phyloP scores from a whole-genome alignment of 2,329 filamentous ascomycete genomes.

The Penicillium hesseltinei region DNA sequence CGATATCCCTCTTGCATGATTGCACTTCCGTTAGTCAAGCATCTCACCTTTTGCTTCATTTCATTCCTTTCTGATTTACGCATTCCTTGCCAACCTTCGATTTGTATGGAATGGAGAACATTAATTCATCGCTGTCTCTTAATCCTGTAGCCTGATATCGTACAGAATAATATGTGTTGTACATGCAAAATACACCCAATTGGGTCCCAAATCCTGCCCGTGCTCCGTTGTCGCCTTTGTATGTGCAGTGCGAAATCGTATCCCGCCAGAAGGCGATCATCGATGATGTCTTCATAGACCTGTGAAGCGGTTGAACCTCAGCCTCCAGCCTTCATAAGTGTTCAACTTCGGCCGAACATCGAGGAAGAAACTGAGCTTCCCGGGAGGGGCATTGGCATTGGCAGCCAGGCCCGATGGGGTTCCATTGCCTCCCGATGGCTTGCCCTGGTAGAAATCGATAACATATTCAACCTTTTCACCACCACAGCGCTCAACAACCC shows the following conservation, averaged over 20 bases:
- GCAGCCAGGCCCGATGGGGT: conserved; percentile 29
- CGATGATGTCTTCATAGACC: conserved; percentile 39
- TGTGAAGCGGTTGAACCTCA: conserved; percentile 51
- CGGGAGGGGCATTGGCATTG: conserved; percentile 34
- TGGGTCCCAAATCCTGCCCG: conserved; percentile 18
- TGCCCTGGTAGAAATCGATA: conserved; percentile 94
- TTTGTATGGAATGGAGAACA: conserved; percentile 28
- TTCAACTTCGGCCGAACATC: conserved; percentile 67
- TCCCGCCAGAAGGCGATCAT: background rate
- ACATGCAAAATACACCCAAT: conserved; percentile 36
- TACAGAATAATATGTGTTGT: conserved; percentile 34
- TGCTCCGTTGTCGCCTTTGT: conserved; percentile 31
- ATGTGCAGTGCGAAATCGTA: conserved; percentile 14
- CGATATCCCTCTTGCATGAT: conserved; percentile 36
- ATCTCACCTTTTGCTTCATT: conserved; percentile 11
- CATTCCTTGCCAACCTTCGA: background rate
- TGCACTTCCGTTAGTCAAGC: conserved; percentile 5
- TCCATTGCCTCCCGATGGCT: conserved; percentile 38
- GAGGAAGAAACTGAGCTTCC: conserved; percentile 61
- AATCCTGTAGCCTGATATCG: conserved; percentile 28
- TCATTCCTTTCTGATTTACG: conserved; percentile 11
- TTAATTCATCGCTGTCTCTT: conserved; percentile 21
- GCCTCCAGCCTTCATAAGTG: conserved; percentile 59
- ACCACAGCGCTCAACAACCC: conserved; percentile 91
- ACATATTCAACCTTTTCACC: conserved; percentile 77